Percentiles rank a stretch among this genome's conserved stretches.
These are phyloP conservation scores for Penicillium fimorum DNA, from an alignment of 495 filamentous ascomycete species.

Conservation along the genomic window DNA sequence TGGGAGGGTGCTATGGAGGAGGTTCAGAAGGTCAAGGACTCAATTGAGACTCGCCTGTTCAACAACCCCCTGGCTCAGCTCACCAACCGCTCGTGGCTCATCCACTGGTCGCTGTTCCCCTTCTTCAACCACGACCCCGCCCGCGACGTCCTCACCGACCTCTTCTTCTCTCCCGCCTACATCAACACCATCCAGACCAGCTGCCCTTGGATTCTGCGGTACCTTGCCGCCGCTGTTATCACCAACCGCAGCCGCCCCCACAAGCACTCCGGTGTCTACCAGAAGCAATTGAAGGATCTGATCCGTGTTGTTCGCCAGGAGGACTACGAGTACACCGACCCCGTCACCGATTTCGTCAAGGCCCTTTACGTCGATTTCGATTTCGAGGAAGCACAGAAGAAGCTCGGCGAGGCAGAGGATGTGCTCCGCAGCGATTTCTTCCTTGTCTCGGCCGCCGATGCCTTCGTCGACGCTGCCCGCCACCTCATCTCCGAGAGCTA, in stretches of 20 bases:
- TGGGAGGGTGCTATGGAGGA: constrained; percentile 98
- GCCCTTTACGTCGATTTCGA: constrained; percentile 97
- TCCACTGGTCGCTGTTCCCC: constrained; percentile 98
- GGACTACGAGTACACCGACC: constrained; percentile 94
- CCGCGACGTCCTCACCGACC: constrained; percentile 84
- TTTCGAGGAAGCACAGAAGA: constrained; percentile 95
- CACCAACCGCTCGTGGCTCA: constrained; percentile 90
- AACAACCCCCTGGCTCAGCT: constrained; percentile 94
- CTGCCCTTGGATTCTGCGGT: constrained; percentile 95
- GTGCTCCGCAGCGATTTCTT: constrained; percentile 95
- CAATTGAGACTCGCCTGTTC: constrained; percentile 87
- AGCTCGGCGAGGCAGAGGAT: constrained; percentile 86
- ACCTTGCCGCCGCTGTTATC: constrained; percentile 92
- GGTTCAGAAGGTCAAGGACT: constrained; percentile 87
- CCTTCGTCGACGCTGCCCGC: constrained; percentile 89
- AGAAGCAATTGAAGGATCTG: constrained; percentile 97
- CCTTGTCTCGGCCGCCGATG: constrained; percentile 77
- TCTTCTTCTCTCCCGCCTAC: constrained; percentile 93
- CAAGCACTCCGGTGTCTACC: constrained; percentile 78
- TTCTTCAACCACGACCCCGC: constrained; percentile 97
- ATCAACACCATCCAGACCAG: constrained; percentile 99
- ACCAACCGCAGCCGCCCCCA: constrained; percentile 83
- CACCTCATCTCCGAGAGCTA: constrained; percentile 97
- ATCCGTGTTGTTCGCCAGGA: constrained; percentile 94
- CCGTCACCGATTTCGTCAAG: constrained; percentile 92